phyloP scores from a whole-genome alignment of 345 rosid genomes.

The Rhodamnia rubescens region DNA sequence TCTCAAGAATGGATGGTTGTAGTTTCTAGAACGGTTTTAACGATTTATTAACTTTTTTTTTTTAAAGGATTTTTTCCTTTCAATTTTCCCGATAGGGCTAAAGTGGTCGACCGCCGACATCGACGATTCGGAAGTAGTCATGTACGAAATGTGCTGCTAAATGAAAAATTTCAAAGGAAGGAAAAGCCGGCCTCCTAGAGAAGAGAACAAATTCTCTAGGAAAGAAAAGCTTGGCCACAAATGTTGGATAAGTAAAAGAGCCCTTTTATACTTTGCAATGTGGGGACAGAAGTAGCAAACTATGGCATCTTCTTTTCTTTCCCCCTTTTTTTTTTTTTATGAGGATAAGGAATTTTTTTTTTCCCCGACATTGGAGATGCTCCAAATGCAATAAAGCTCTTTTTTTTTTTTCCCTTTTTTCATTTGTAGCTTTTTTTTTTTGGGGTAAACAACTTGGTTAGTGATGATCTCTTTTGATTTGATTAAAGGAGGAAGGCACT shows the following conservation, averaged over 20 bases:
- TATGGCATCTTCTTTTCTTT: background rate
- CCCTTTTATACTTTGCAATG: background rate
- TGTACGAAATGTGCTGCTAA: background rate
- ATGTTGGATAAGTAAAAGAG: background rate
- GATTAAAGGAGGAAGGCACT: background rate
- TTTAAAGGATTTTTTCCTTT: background rate
- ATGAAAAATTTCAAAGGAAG: background rate
- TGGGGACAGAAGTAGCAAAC: background rate
- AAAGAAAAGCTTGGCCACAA: background rate
- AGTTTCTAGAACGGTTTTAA: background rate
- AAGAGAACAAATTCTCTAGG: background rate
- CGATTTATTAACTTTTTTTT: background rate
- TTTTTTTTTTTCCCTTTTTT: too few species aligned
- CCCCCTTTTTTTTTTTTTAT: background rate
- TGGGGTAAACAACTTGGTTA: background rate
- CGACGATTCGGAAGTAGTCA: background rate
- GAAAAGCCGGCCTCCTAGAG: background rate
- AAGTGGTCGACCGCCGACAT: background rate
- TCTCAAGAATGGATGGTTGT: background rate
- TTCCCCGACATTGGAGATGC: background rate
- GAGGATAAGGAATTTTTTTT: background rate
- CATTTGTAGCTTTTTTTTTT: too few species aligned
- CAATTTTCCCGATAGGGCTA: background rate
- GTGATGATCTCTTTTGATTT: too few species aligned
- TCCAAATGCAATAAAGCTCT: background rate